These are phyloP conservation scores for Russula olivacea DNA, from an alignment of 768 basidiomycete species.

Conservation along the genomic window DNA sequence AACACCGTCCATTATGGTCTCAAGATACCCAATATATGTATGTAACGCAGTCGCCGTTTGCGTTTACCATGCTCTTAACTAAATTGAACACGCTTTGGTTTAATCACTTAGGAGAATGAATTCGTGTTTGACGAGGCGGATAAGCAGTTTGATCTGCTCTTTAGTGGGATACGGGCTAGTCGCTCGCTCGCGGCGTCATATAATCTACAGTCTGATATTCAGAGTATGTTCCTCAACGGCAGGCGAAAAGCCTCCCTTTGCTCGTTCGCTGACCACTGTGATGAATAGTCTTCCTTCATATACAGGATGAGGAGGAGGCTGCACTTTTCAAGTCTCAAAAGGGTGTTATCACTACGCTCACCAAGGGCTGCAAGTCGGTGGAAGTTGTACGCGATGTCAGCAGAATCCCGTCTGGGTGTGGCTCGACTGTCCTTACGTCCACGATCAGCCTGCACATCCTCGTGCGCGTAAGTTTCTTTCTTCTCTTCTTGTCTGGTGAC, in stretches of 20 bases:
- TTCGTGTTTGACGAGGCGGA: slow-evolving; percentile 63
- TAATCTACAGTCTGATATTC: slow-evolving; percentile 79
- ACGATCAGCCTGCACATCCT: slow-evolving; percentile 75
- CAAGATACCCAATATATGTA: slow-evolving; percentile 75
- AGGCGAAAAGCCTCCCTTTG: not conserved
- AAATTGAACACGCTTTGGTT: not conserved
- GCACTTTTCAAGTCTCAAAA: slow-evolving; percentile 65
- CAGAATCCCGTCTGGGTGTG: slow-evolving; percentile 86
- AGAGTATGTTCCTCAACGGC: slow-evolving; percentile 45
- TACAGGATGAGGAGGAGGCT: slow-evolving; percentile 56
- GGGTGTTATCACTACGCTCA: slow-evolving; percentile 71
- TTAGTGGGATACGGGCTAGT: slow-evolving; percentile 68
- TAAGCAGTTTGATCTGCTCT: slow-evolving; percentile 79
- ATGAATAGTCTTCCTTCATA: slow-evolving; percentile 66
- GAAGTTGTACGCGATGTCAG: slow-evolving; percentile 55
- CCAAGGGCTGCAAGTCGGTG: slow-evolving; percentile 80
- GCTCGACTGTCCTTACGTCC: slow-evolving; percentile 70
- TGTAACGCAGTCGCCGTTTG: slow-evolving; percentile 30
- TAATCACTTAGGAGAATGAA: slow-evolving; percentile 44
- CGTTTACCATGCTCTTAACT: not conserved
- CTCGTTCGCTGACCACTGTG: slow-evolving; percentile 4
- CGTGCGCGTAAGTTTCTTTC: slow-evolving; percentile 58
- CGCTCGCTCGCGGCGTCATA: slow-evolving; percentile 87
- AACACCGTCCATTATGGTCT: slow-evolving; percentile 85
- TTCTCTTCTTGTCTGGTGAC: not conserved